phyloP scores from a whole-genome alignment of 176 grass and related monocot genomes.

The Juncus inflexus region DNA sequence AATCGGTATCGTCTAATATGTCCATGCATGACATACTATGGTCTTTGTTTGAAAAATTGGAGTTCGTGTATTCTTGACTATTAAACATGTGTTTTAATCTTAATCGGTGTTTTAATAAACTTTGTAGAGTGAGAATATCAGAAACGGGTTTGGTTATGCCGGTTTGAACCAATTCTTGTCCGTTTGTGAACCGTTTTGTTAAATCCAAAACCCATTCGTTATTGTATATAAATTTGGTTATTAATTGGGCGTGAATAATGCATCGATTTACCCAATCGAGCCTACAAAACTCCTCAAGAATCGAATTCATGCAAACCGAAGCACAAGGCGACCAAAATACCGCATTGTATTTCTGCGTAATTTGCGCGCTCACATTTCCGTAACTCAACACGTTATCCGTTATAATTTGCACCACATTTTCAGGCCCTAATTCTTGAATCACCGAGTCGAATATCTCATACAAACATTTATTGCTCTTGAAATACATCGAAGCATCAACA shows the following conservation, averaged over 20 bases:
- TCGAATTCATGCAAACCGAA: slow-evolving; percentile 74
- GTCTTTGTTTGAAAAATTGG: slow-evolving; percentile 62
- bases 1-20: slow-evolving; percentile 61
- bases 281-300: slow-evolving; percentile 85
- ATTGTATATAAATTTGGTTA: slow-evolving; percentile 90
- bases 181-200: slow-evolving; percentile 48
- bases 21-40: slow-evolving; percentile 52
- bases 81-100: slow-evolving; percentile 94
- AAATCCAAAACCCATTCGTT: slow-evolving; percentile 69
- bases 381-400: slow-evolving; percentile 72
- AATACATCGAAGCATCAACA: slow-evolving; percentile 68
- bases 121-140: slow-evolving; percentile 80
- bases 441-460: slow-evolving; percentile 91
- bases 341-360: slow-evolving; percentile 79
- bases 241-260: slow-evolving; percentile 70
- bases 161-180: slow-evolving; percentile 75
- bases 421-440: slow-evolving; percentile 82
- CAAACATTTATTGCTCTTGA: slow-evolving; percentile 62
- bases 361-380: slow-evolving; percentile 51
- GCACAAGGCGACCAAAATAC: slow-evolving; percentile 94
- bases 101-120: slow-evolving; percentile 57
- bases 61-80: slow-evolving; percentile 63
- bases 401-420: slow-evolving; percentile 92
- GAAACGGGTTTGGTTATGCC: slow-evolving; percentile 76
- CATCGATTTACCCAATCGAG: slow-evolving; percentile 89